phyloP scores from a whole-genome alignment of 129 eudicot genomes.

The Solidago caesia region DNA sequence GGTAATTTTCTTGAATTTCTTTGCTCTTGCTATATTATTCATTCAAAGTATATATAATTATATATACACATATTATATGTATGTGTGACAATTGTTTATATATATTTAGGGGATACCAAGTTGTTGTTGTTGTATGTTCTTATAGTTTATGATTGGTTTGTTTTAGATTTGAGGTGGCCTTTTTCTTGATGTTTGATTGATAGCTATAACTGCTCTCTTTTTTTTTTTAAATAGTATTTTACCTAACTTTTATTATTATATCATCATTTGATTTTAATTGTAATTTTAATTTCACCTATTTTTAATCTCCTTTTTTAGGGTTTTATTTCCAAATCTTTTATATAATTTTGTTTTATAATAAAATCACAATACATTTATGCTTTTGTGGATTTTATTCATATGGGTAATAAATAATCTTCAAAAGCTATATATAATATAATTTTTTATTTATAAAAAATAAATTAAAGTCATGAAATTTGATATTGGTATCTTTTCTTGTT shows the following conservation, averaged over 20 bases:
- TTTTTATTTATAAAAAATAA: not conserved
- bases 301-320: constrained; percentile 30
- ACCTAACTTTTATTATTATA: constrained; percentile 40
- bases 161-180: constrained; percentile 32
- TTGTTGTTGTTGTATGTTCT: constrained; percentile 22
- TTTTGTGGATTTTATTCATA: not conserved
- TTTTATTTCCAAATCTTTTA: constrained; percentile 26
- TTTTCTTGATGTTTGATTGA: constrained; percentile 50
- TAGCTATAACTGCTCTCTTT: constrained; percentile 35
- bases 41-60: not conserved
- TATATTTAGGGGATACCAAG: constrained; percentile 14
- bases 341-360: not conserved
- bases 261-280: constrained; percentile 28
- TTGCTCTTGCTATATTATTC: constrained; percentile 20
- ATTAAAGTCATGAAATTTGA: constrained; percentile 13
- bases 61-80: not conserved
- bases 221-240: constrained; percentile 24
- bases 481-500: constrained; percentile 33
- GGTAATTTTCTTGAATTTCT: constrained; percentile 35
- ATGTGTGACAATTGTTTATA: constrained; percentile 26
- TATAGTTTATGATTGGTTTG: constrained; percentile 19
- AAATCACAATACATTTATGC: not conserved
- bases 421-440: not conserved
- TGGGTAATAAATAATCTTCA: not conserved
- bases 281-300: constrained; percentile 22